Evolutionary conservation across 257 asterid species (phyloP).

Genomic region (Solanum dulcamara): DNA sequence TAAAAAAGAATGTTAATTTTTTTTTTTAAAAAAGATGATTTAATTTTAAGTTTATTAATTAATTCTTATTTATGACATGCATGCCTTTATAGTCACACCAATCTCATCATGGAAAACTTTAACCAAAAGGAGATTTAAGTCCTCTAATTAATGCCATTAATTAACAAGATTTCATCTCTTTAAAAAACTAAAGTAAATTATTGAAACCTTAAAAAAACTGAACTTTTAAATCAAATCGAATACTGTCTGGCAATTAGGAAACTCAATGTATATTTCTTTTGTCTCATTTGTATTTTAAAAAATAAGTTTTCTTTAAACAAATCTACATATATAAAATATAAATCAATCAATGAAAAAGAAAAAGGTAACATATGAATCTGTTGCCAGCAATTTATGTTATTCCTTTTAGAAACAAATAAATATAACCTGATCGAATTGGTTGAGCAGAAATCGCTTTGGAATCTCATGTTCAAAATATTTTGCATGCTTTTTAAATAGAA

Average conservation of each 20-base stretch:
- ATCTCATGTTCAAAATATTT: background rate
- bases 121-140: background rate
- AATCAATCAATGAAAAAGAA: background rate
- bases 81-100: background rate
- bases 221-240: slow-evolving; percentile 1
- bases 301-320: background rate
- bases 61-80: background rate
- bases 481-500: background rate
- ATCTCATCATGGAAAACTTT: background rate
- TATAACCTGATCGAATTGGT: background rate
- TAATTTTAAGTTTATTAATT: background rate
- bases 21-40: too few relatives aligned
- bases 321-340: background rate
- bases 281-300: background rate
- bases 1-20: too few relatives aligned
- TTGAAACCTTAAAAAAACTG: background rate
- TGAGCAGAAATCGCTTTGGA: background rate
- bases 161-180: background rate
- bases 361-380: background rate
- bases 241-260: background rate
- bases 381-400: background rate
- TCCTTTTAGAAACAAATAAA: background rate
- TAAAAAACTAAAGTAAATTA: background rate
- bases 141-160: background rate
- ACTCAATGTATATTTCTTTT: background rate